phyloP scores from a whole-genome alignment of 768 basidiomycete species.

The Boletus edulis region DNA sequence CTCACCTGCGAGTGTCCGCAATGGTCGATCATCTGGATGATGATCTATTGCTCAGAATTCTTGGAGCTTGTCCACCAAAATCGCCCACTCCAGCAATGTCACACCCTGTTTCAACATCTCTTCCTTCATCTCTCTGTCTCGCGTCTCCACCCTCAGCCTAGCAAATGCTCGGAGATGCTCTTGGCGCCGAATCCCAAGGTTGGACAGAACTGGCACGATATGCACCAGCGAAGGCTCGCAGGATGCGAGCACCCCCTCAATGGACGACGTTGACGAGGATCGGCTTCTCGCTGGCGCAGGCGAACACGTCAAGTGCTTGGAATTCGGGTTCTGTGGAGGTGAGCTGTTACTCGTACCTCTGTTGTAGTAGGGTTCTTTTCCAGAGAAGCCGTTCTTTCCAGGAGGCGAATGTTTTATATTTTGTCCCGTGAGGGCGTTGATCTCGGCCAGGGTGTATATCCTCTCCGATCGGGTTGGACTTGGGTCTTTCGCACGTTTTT shows the following conservation, averaged over 20 bases:
- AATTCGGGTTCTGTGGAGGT: slow-evolving; percentile 18
- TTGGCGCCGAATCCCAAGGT: slow-evolving; percentile 55
- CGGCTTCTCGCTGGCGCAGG: slow-evolving; percentile 18
- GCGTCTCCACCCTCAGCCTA: slow-evolving; percentile 58
- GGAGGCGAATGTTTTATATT: slow-evolving; percentile 24
- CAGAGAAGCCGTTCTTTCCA: slow-evolving; percentile 11
- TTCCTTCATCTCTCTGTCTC: slow-evolving; percentile 68
- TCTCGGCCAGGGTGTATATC: slow-evolving; percentile 34
- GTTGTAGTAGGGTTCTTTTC: slow-evolving; percentile 8
- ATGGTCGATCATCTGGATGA: too few species aligned
- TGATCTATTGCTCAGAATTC: slow-evolving; percentile 22
- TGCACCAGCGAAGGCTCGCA: slow-evolving; percentile 68
- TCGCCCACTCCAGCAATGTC: slow-evolving; percentile 77
- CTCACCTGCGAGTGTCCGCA: too few species aligned
- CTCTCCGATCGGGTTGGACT: slow-evolving; percentile 33
- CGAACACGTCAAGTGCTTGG: slow-evolving; percentile 6
- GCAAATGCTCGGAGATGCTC: slow-evolving; percentile 65
- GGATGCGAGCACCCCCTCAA: slow-evolving; percentile 55
- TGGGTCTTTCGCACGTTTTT: slow-evolving; percentile 18
- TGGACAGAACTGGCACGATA: slow-evolving; percentile 53
- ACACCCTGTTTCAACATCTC: slow-evolving; percentile 66
- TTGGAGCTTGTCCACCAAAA: slow-evolving; percentile 64
- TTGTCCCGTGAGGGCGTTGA: slow-evolving; percentile 31
- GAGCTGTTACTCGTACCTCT: slow-evolving; percentile 20
- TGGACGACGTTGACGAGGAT: slow-evolving; percentile 37